Percentiles rank a stretch among this genome's conserved stretches.
Evolutionary conservation across 2,329 filamentous ascomycete genomes (phyloP).

Genomic region (Colletotrichum sp.): DNA sequence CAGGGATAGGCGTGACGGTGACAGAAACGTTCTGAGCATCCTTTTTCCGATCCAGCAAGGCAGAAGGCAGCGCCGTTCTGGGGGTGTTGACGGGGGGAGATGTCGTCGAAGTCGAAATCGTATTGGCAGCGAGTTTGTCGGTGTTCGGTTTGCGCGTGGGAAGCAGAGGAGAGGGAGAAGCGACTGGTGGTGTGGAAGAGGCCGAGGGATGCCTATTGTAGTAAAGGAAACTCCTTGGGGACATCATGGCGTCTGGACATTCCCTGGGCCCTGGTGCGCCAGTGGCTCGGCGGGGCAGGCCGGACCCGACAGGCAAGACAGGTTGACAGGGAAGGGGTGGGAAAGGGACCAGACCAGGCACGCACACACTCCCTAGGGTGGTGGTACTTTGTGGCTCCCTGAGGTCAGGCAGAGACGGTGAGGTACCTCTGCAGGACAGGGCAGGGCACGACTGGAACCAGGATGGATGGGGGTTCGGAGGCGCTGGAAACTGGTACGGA

Average conservation of each 20-base stretch:
- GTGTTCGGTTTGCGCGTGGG: conserved; percentile 3
- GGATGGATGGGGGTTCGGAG: not conserved
- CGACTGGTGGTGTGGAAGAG: not conserved
- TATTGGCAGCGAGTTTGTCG: not conserved
- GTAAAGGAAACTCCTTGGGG: conserved; percentile 26
- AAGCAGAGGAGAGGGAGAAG: not conserved
- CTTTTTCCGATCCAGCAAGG: conserved; percentile 22
- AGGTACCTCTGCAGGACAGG: conserved; percentile 7
- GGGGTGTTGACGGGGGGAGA: not conserved
- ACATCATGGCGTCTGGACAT: conserved; percentile 25
- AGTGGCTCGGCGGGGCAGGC: conserved; percentile 23
- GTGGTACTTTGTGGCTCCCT: not conserved
- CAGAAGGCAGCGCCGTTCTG: conserved; percentile 21
- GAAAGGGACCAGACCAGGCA: conserved; percentile 17
- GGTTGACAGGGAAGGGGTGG: conserved; percentile 20
- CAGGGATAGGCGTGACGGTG: conserved; percentile 21
- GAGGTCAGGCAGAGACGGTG: not conserved
- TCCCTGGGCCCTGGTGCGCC: conserved; percentile 14
- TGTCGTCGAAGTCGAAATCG: not conserved
- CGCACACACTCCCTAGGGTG: not conserved
- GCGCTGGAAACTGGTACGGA: not conserved
- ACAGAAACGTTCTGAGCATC: conserved; percentile 23
- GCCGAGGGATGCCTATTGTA: conserved; percentile 23
- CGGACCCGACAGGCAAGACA: conserved; percentile 21
- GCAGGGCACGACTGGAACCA: not conserved